Percentiles rank a stretch among this genome's conserved stretches.
Evolutionary conservation across 2,329 filamentous ascomycete species (phyloP).

Genomic region (Huntiella bhutanensis): DNA sequence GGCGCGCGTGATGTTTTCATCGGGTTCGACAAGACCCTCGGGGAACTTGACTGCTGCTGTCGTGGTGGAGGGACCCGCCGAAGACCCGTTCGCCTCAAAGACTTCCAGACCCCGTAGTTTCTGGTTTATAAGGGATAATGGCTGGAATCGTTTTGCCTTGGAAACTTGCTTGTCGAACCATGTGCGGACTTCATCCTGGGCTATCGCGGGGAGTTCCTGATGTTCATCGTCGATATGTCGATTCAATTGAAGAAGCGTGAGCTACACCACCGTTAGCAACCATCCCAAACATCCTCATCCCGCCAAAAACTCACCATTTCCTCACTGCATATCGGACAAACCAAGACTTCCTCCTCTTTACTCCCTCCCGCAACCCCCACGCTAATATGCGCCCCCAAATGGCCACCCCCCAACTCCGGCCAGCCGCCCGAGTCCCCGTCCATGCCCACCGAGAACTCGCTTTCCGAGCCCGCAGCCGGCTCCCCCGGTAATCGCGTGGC

Average conservation of each 20-base stretch:
- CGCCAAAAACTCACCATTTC: conserved; percentile 54
- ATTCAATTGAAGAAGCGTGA: conserved; percentile 85
- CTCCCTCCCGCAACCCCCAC: conserved; percentile 33
- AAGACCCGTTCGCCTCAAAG: conserved; percentile 75
- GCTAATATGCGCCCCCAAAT: conserved; percentile 65
- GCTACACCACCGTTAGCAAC: conserved; percentile 26
- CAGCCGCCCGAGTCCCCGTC: conserved; percentile 29
- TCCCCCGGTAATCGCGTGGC: conserved; percentile 1
- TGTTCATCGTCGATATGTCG: conserved; percentile 70
- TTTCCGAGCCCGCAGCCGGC: neutral
- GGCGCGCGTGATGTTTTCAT: conserved; percentile 68
- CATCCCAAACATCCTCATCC: too few relatives aligned
- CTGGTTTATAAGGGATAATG: conserved; percentile 77
- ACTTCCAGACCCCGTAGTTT: conserved; percentile 84
- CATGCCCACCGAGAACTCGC: conserved; percentile 30
- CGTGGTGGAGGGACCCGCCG: conserved; percentile 15
- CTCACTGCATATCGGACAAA: conserved; percentile 95
- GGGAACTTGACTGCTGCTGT: conserved; percentile 20
- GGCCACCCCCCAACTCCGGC: conserved; percentile 44
- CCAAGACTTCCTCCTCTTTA: conserved; percentile 45
- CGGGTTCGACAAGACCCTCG: conserved; percentile 46
- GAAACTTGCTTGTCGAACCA: conserved; percentile 93
- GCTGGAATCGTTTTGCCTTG: conserved; percentile 85
- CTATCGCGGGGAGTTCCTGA: conserved; percentile 70
- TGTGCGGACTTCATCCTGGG: conserved; percentile 87